Base-by-base conservation (phyloP, 164 flowering plant genomes). In the Sextonia rubra region DNA sequence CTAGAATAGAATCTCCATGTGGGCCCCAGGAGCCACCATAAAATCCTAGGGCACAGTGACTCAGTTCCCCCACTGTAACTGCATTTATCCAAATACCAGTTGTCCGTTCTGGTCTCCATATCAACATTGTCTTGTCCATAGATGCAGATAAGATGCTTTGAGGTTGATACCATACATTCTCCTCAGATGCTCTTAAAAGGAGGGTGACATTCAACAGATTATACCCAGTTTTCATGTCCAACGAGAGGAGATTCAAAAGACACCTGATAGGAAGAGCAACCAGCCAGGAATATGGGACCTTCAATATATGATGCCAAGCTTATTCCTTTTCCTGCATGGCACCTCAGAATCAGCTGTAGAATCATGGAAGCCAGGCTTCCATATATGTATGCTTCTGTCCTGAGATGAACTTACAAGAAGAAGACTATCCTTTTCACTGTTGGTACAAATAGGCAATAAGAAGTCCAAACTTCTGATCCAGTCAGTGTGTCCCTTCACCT, bases 61-160 rank as follows among this genome's bases (percentile, higher is more conserved):
- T 91, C 64, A 95, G 78, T 74, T 95, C 99, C 65, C 99, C 99
- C 74, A 95, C 99, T 68, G 91, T 85, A 47, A 95, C 99, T 69
- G 89, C 89, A 86, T 95, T 95, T 86, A 90, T 86, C 99, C 99
- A 95, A 70, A 95, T 86, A 67, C 97, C 99, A 65, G 92, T 85
- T n/a, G 88, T 91, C 76, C 75, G 86, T 73, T 95, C 99, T 71
- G 99, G 99, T 77, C 91, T 84, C 99, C 99, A 95, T 49, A 95
- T 86, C 99, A 95, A 91, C 99, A 95, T 95, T 47, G 98, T 95
- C 82, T 95, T 95, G 80, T 95, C 99, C 92, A 95, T 95, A 29
- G 99, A 91, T 71, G 99, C 97, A 76, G 99, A 95, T 78, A 95
- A 85, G 56, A 95, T 83, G 81, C 94, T 89, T 71, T 81, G 86